Base-by-base conservation (phyloP, 2,329 filamentous ascomycete species). In the Penicillium paneum region DNA sequence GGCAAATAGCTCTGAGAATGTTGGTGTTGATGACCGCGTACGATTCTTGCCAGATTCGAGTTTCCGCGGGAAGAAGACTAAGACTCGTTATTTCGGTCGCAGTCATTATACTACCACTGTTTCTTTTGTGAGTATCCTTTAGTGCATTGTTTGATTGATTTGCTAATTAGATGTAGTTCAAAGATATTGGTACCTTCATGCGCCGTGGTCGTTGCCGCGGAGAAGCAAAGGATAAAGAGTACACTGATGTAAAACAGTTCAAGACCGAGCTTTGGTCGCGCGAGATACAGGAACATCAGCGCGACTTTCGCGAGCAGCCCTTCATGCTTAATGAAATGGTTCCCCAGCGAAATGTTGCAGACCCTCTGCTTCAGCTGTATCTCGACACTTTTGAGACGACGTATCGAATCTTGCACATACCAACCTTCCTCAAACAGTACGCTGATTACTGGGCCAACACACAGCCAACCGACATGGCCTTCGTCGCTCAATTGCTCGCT, bases 321-420 rank as follows among this genome's bases (percentile, higher is more conserved):
- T 66, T 65, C 47, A 60, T 59, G 13, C 55, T 74, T 0, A 59
- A 67, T 19, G 67, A 71, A 36, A 64, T 73, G 42, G 62, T 87
- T 0, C 83, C 84, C 0, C 52, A 67, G 15, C 66, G 62, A 34
- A 50, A 59, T 24, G 56, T 82, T 0, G 77, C 79, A 0, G 81
- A 85, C 54, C 67, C 76, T 48, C 74, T 85, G 1, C 70, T 85
- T 15, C 73, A 79, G 8, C 67, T 73, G 29, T 85, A 85, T 69
- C 69, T 87, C 17, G 73, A 81, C 44, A 80, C 79, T 0, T 78
- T 82, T 59, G 83, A 86, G 61, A 79, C 80, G 1, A 78, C 81
- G 15, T 77, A 82, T 57, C 78, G 84, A 3, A 75, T 87, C 24
- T 54, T 87, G 8, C 81, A 87, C 64, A 65, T 82, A 1, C 83